A percentile compares a stretch with the other conserved stretches of the same genome.
Evolutionary conservation across 2,329 filamentous ascomycete genomes (phyloP).

Genomic region (Venturia oleaginea): DNA sequence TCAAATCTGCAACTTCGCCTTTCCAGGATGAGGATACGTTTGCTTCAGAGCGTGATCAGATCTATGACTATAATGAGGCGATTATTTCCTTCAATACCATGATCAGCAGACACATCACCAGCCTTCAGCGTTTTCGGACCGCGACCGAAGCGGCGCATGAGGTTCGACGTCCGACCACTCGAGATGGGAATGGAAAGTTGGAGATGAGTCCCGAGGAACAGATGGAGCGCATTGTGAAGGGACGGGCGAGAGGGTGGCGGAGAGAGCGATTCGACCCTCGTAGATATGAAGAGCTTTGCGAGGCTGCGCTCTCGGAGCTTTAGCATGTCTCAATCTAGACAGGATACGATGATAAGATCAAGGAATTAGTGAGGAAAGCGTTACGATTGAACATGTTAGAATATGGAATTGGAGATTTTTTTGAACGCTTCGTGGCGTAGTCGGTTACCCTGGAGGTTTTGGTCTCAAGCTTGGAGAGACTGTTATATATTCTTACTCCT

Average conservation of each 20-base stretch:
- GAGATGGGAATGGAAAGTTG: conserved; percentile 8
- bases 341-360: not conserved
- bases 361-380: not conserved
- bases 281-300: conserved; percentile 13
- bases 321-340: not conserved
- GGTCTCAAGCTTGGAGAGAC: not conserved
- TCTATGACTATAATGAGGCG: not conserved
- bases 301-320: conserved; percentile 12
- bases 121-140: conserved; percentile 1
- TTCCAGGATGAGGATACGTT: not conserved
- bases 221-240: conserved; percentile 7
- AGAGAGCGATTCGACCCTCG: conserved; percentile 9
- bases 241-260: not conserved
- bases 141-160: not conserved
- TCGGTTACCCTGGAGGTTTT: not conserved
- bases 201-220: conserved; percentile 4
- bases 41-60: not conserved
- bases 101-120: conserved; percentile 8
- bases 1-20: not conserved
- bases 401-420: not conserved
- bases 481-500: not conserved
- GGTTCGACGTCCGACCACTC: not conserved
- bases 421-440: not conserved
- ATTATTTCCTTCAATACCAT: conserved; percentile 8
- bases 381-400: not conserved